Percentiles rank a stretch among this genome's conserved stretches.
phyloP scores from a whole-genome alignment of 75 land plant genomes.

The Selaginella tamariscina region DNA sequence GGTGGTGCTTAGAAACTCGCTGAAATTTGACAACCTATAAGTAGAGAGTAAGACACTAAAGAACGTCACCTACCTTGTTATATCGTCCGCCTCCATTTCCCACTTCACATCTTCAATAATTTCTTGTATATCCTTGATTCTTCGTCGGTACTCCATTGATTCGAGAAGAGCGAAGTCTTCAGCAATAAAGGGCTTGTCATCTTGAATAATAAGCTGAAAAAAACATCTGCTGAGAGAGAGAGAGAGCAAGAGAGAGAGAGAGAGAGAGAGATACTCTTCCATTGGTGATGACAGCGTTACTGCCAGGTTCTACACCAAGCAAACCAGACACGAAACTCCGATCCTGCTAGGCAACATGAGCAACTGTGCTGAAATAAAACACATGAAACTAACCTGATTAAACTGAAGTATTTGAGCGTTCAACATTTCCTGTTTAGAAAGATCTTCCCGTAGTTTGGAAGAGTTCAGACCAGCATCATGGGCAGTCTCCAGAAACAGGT shows the following conservation, averaged over 20 bases:
- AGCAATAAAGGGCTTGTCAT: conserved; percentile 41
- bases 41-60: not conserved
- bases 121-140: conserved; percentile 49
- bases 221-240: too few species aligned
- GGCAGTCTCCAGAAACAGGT: conserved; percentile 46
- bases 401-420: not conserved
- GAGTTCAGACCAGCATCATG: conserved; percentile 43
- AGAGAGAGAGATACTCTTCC: conserved; percentile 54
- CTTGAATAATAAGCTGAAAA: conserved; percentile 3
- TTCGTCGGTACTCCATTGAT: conserved; percentile 56
- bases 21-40: conserved; percentile 20
- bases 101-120: conserved; percentile 63
- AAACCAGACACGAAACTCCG: conserved; percentile 31
- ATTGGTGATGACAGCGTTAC: conserved; percentile 74
- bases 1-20: conserved; percentile 71
- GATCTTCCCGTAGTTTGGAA: conserved; percentile 22
- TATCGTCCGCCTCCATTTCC: conserved; percentile 67
- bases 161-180: conserved; percentile 76
- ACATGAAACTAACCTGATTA: not conserved
- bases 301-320: conserved; percentile 42
- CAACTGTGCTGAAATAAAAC: not conserved
- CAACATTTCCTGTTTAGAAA: conserved; percentile 16
- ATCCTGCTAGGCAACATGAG: conserved; percentile 35
- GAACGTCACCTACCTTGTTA: conserved; percentile 51
- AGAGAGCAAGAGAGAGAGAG: not conserved